A percentile compares a stretch with the other conserved stretches of the same genome.
Evolutionary conservation across 129 eudicot genomes (phyloP).

Genomic region (Ambrosia artemisiifolia): DNA sequence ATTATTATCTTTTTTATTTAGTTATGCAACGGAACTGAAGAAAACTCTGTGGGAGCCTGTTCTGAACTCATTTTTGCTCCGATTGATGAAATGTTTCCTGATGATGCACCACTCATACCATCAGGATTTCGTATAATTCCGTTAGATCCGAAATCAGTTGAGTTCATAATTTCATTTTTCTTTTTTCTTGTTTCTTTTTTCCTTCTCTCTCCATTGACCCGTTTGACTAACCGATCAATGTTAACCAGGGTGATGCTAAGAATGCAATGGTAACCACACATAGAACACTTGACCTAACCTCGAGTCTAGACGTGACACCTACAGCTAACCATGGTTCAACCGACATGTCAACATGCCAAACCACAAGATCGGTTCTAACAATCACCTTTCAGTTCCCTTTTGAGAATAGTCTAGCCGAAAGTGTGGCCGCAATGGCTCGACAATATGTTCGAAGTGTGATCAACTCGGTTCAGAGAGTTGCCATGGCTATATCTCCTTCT

Average conservation of each 20-base stretch:
- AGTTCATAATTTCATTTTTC: conserved; percentile 7
- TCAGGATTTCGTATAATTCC: conserved; percentile 85
- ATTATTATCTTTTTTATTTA: conserved; percentile 17
- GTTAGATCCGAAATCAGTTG: conserved; percentile 72
- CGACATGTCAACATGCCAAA: conserved; percentile 39
- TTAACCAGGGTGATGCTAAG: conserved; percentile 22
- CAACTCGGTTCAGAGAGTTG: conserved; percentile 81
- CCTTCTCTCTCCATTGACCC: background rate
- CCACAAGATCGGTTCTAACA: conserved; percentile 61
- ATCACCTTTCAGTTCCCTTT: conserved; percentile 82
- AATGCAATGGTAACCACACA: conserved; percentile 38
- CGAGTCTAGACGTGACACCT: conserved; percentile 63
- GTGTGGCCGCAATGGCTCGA: conserved; percentile 83
- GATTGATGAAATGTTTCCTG: conserved; percentile 73
- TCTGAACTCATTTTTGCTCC: conserved; percentile 84
- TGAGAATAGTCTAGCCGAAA: conserved; percentile 68
- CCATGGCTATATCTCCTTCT: conserved; percentile 83
- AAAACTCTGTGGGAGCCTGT: conserved; percentile 65
- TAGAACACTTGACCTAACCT: conserved; percentile 77
- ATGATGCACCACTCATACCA: conserved; percentile 78
- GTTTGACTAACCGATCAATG: background rate
- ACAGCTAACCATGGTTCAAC: conserved; percentile 52
- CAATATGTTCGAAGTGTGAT: conserved; percentile 75
- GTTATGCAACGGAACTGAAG: conserved; percentile 81
- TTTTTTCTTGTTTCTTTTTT: background rate